Percentiles rank a stretch among this genome's conserved stretches.
Conservation (phyloP, 2,329 filamentous ascomycete species). For the Neodidymelliopsis sp. region DNA sequence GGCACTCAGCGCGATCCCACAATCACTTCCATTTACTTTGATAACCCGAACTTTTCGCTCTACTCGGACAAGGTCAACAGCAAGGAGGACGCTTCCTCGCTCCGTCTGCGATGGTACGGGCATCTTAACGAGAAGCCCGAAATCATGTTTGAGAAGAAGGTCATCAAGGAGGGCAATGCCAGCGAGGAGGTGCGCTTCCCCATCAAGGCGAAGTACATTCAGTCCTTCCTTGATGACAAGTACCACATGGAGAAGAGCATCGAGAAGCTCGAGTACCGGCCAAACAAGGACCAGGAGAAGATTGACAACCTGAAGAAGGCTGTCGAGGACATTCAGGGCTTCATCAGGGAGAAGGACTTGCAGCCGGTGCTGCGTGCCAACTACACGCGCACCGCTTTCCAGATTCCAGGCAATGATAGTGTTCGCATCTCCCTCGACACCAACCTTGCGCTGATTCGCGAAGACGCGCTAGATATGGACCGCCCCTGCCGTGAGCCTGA, state of each 20-base stretch:
- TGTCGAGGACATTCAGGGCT: slow-evolving; percentile 78
- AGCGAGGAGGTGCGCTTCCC: slow-evolving; percentile 81
- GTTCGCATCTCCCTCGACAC: slow-evolving; percentile 94
- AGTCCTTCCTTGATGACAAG: slow-evolving; percentile 82
- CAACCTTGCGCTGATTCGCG: slow-evolving; percentile 83
- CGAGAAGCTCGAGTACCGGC: slow-evolving; percentile 80
- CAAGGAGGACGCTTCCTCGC: slow-evolving; percentile 76
- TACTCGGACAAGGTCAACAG: slow-evolving; percentile 86
- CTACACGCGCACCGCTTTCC: slow-evolving; percentile 93
- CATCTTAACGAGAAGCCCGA: slow-evolving; percentile 80
- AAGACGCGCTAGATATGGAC: slow-evolving; percentile 76
- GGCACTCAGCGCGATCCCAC: slow-evolving; percentile 80
- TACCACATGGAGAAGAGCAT: slow-evolving; percentile 93
- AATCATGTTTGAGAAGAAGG: slow-evolving; percentile 89
- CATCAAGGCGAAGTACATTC: slow-evolving; percentile 94
- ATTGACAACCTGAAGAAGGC: slow-evolving; percentile 74
- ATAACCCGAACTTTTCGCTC: slow-evolving; percentile 83
- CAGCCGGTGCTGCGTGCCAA: slow-evolving; percentile 89
- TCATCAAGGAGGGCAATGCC: slow-evolving; percentile 75
- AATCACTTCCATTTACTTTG: slow-evolving; percentile 95
- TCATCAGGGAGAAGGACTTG: slow-evolving; percentile 78
- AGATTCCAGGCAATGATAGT: slow-evolving; percentile 90
- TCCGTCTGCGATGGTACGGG: slow-evolving; percentile 91
- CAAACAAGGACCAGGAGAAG: slow-evolving; percentile 70
- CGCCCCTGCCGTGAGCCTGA: slow-evolving; percentile 88